These are phyloP conservation scores for Tillandsia leiboldiana DNA, from an alignment of 176 grass and related monocot species.

Conservation along the genomic window DNA sequence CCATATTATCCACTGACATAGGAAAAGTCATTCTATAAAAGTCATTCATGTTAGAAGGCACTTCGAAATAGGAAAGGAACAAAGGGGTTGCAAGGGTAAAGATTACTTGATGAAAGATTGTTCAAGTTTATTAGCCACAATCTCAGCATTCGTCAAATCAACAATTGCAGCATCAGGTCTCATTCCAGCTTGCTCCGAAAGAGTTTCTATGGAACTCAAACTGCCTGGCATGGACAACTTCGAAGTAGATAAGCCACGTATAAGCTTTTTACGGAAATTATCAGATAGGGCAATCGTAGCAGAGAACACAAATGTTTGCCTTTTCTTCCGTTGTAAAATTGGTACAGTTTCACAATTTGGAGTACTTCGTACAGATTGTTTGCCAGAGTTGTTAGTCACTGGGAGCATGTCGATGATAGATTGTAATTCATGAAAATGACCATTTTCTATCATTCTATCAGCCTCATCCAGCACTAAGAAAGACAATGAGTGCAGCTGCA, in stretches of 20 bases:
- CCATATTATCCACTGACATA: neutral
- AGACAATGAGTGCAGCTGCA: slow-evolving; percentile 75
- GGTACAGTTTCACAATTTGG: slow-evolving; percentile 43
- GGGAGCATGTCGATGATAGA: slow-evolving; percentile 90
- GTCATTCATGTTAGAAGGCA: neutral
- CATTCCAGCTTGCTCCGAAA: slow-evolving; percentile 79
- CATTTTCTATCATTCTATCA: slow-evolving; percentile 88
- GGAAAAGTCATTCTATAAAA: neutral
- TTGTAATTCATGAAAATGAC: slow-evolving; percentile 82
- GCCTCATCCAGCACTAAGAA: slow-evolving; percentile 95
- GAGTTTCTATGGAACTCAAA: slow-evolving; percentile 60
- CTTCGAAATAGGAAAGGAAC: neutral
- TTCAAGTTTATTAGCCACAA: slow-evolving; percentile 81
- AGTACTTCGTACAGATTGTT: slow-evolving; percentile 19
- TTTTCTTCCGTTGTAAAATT: slow-evolving; percentile 73
- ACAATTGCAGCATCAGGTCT: slow-evolving; percentile 73
- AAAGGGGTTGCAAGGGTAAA: slow-evolving; percentile 2
- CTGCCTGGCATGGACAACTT: slow-evolving; percentile 33
- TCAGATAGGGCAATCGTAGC: slow-evolving; percentile 81
- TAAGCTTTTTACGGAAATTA: slow-evolving; percentile 89
- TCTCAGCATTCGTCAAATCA: slow-evolving; percentile 74
- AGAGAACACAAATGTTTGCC: slow-evolving; percentile 93
- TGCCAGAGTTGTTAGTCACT: slow-evolving; percentile 26
- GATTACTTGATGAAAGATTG: slow-evolving; percentile 89
- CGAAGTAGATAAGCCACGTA: slow-evolving; percentile 44